Evolutionary conservation across 192 early-diverging fungal species (phyloP), one percentile per base, ranked within the genome.

Genomic region (Jimgerdemannia flammicorona): DNA sequence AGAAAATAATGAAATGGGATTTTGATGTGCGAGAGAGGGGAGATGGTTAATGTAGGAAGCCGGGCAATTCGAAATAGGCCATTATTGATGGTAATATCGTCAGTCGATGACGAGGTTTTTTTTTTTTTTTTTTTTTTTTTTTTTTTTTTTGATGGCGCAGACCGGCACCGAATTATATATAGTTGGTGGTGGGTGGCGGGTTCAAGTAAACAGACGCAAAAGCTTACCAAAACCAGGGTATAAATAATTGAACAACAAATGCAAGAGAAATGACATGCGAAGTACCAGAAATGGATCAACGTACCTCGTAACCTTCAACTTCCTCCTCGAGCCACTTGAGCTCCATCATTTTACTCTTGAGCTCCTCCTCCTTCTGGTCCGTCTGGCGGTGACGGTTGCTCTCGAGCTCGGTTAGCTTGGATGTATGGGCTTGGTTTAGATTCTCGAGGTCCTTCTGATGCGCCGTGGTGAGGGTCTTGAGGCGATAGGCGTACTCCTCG

Each of bases 251-350:
- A 54, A 54, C 49, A 54, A 54, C 4, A 54, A 11, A 11, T 7
- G 11, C 49, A 54, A 54, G 11, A 54, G 49, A 54, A 54, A 54
- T 4, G 11, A 11, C 49, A 54, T 54, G 4, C 11, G 11, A 11
- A 54, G 11, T 11, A 11, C 11, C 49, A 54, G 49, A 54, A 11
- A 54, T 7, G 49, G 11, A 11, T n/a, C n/a, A n/a, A 54, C 49
- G 49, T 75, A 76, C 78, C 68, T 84, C 83, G 43, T 81, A 78
- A 43, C 75, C 69, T 43, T 81, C 75, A 29, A 75, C 71, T 43
- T 84, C 82, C 14, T 78, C 77, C 40, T 81, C 80, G 66, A 84
- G 72, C 82, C 82, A 84, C 14, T 72, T 67, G 41, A 78, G 67
- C 72, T 83, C 82, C 42, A 83, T 71, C 3, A 74, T n/a, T n/a